Conservation (phyloP, 805 yeast species). For the Saccharomyces mikatae region DNA sequence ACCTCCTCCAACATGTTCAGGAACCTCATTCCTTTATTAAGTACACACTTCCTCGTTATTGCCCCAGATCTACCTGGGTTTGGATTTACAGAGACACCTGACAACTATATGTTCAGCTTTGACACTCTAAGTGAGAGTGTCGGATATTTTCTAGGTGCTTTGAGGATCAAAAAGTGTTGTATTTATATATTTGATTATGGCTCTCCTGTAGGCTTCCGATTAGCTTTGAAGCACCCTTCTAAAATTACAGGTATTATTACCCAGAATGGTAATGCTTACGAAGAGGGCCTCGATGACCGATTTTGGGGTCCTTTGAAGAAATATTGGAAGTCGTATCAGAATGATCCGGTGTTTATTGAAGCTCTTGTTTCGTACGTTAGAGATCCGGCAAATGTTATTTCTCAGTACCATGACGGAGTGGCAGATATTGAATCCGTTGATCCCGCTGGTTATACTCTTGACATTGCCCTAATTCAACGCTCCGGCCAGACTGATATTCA, state of each 20-base stretch:
- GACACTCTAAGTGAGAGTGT: slow-evolving; percentile 29
- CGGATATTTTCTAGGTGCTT: slow-evolving; percentile 24
- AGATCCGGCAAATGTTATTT: slow-evolving; percentile 14
- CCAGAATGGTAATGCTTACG: slow-evolving; percentile 41
- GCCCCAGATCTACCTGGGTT: slow-evolving; percentile 42
- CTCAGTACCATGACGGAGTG: slow-evolving; percentile 32
- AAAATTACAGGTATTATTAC: slow-evolving; percentile 29
- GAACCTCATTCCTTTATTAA: slow-evolving; percentile 32
- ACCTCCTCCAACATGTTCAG: slow-evolving; percentile 36
- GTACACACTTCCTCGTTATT: slow-evolving; percentile 31
- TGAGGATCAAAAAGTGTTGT: slow-evolving; percentile 25
- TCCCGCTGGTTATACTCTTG: slow-evolving; percentile 30
- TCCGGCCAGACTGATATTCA: slow-evolving; percentile 29
- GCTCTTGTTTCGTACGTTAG: slow-evolving; percentile 13
- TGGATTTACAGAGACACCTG: slow-evolving; percentile 32
- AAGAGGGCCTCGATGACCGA: slow-evolving; percentile 32
- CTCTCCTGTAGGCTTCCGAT: slow-evolving; percentile 35
- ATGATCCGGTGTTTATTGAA: slow-evolving; percentile 8
- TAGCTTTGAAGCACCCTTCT: slow-evolving; percentile 31
- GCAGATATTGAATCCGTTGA: slow-evolving; percentile 21
- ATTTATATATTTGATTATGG: slow-evolving; percentile 40
- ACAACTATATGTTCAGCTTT: slow-evolving; percentile 27
- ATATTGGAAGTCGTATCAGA: slow-evolving; percentile 27
- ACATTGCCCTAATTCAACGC: slow-evolving; percentile 21
- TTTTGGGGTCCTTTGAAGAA: slow-evolving; percentile 34